Conservation (phyloP, 306 rosid species). For the Gastrolobium villosum region DNA sequence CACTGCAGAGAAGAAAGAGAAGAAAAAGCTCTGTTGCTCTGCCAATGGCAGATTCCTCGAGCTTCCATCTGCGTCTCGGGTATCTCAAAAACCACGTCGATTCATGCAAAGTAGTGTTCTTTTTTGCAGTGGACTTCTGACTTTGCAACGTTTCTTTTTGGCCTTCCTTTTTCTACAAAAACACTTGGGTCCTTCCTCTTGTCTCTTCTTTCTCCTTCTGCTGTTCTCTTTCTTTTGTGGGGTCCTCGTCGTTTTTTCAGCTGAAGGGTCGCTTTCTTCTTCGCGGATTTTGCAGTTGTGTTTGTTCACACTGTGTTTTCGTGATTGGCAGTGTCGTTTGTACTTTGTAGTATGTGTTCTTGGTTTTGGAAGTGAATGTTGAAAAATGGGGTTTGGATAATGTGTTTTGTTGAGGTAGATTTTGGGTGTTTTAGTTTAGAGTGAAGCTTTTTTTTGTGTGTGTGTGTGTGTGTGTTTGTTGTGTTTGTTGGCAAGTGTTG, state of each 20-base stretch:
- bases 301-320: conserved; percentile 14
- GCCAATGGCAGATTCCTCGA: conserved; percentile 42
- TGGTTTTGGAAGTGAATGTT: not conserved
- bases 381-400: conserved; percentile 34
- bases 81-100: conserved; percentile 33
- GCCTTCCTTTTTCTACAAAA: not conserved
- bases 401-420: conserved; percentile 32
- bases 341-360: conserved; percentile 9
- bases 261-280: conserved; percentile 41
- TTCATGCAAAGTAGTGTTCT: not conserved
- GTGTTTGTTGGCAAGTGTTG: not conserved
- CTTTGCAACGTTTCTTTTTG: not conserved
- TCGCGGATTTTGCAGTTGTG: not conserved
- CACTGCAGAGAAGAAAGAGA: not conserved
- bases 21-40: not conserved
- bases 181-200: conserved; percentile 35
- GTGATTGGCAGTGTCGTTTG: conserved; percentile 4
- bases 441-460: not conserved
- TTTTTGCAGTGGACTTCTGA: not conserved
- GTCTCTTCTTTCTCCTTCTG: conserved; percentile 1
- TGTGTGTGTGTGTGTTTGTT: conserved; percentile 6
- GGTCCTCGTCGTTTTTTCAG: conserved; percentile 48
- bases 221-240: not conserved
- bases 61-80: conserved; percentile 45
- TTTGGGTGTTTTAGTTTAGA: conserved; percentile 20